Evolutionary conservation across 495 filamentous ascomycete species (phyloP).

Genomic region (Aspergillus bridgeri): DNA sequence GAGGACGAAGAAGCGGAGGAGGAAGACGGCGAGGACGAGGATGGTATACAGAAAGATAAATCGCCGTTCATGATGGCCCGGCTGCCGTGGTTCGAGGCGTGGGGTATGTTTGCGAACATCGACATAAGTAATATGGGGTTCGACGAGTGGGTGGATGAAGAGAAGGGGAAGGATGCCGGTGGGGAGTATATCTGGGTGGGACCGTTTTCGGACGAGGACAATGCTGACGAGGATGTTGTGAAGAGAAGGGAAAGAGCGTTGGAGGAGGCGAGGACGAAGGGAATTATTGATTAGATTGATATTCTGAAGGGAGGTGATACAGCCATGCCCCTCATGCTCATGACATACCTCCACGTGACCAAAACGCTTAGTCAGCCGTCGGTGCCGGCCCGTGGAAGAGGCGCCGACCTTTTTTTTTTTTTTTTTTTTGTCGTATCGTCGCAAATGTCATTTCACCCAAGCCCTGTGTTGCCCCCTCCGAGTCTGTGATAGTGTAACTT

Average conservation of each 20-base stretch:
- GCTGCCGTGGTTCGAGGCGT: not conserved
- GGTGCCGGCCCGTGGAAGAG: too few relatives aligned
- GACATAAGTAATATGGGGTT: constrained; percentile 3
- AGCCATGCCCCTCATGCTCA: too few relatives aligned
- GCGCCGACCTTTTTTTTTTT: too few relatives aligned
- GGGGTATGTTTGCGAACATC: constrained; percentile 1
- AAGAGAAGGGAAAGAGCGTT: not conserved
- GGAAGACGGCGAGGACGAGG: not conserved
- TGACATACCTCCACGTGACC: too few relatives aligned
- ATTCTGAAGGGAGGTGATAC: too few relatives aligned
- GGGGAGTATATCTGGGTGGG: constrained; percentile 1
- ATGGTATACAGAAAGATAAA: too few relatives aligned
- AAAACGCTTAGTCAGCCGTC: too few relatives aligned
- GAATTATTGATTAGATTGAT: not conserved
- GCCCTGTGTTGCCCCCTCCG: too few relatives aligned
- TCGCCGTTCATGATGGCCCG: not conserved
- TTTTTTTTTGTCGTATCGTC: too few relatives aligned
- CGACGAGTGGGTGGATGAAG: constrained; percentile 1
- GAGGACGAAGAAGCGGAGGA: not conserved
- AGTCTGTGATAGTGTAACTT: too few relatives aligned
- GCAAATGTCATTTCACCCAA: too few relatives aligned
- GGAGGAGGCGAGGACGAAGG: not conserved
- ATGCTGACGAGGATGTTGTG: not conserved
- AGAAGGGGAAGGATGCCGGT: not conserved
- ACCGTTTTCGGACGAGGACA: not conserved